Base-by-base conservation (phyloP, 371 early-diverging fungal genomes). In the Apophysomyces elegans region DNA sequence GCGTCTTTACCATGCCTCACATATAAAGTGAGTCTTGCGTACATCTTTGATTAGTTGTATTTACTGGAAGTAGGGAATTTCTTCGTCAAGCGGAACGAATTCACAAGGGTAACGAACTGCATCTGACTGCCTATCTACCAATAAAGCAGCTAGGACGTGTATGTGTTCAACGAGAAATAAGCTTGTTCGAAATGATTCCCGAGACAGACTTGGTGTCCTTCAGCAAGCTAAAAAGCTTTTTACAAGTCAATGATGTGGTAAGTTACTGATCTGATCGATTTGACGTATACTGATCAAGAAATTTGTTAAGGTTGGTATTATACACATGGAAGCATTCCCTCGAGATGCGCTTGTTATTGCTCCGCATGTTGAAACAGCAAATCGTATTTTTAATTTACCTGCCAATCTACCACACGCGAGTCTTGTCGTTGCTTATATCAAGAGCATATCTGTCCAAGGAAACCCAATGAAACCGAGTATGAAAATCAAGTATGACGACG, bases 201-300 rank as follows among this genome's bases (percentile, higher is more conserved):
- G 36, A 38, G 21, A n/a, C 16, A 14, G 38, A 62, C 16, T 44
- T 50, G 26, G 39, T 59, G 8, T 36, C 36, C 7, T 67, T 62
- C 36, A 46, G 54, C 56, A 67, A 62, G 43, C 60, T 67, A 7
- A 35, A 32, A 46, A 61, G 60, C 14, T 67, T 67, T 39, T 56
- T 67, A 38, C 46, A 58, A 18, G 38, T 62, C 7, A 67, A 67
- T 45, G 38, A 45, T 13, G 37, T 67, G 57, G 67, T 45, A 32
- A 7, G 50, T 56, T 14, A 5, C 43, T 9, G 21, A 50, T 5
- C 4, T 50, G 54, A 21, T 50, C 21, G 41, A 41, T 13, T 26
- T 26, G 2, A 26, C 6, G 13, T 41, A 13, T 41, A 13, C 41
- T 9, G 5, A 37, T 21, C 2, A 26, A 35, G 16, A 44, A 46